Base-by-base conservation (phyloP, 179 eudicot species). In the Silene noctiflora region DNA sequence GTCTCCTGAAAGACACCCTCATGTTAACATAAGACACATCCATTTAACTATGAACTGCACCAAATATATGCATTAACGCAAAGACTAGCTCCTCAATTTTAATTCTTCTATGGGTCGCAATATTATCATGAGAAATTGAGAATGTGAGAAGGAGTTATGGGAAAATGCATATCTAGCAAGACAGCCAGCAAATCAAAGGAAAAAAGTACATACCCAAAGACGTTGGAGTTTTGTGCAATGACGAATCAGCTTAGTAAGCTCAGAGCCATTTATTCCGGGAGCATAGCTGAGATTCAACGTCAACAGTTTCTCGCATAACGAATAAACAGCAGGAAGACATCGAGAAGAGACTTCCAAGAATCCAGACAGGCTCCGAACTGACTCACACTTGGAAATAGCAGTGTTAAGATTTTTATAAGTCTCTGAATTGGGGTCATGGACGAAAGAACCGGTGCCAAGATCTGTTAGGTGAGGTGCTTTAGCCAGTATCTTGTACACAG, bases 201-300 rank as follows among this genome's bases (percentile, higher is more conserved):
- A 3, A 69, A 71, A 51, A 74, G 75, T 55, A 78, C 86, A 25
- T 51, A 93, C 98, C 91, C 89, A 88, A 77, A 93, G 70, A 31
- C 89, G 88, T 82, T 87, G 88, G 62, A 93, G 82, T 76, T 88
- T 89, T 64, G 77, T 77, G 87, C 98, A 93, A 74, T 88, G 84
- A 21, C 76, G 83, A 29, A 93, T 80, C 31, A 91, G 81, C 83
- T 90, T 84, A 25, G 88, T 82, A 13, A 90, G 89, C 71, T 87
- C 89, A 14, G 56, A 63, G 55, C 93, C 85, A 29, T 73, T 79
- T 60, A 88, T 83, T n/a, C 89, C 91, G 16, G 96, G 86, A 60
- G 92, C 90, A 79, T 90, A 93, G 83, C 98, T 91, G 77, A 93
- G 78, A 86, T 91, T 93, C 85, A 93, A 79, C 7, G 86, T 82